Percentiles rank a stretch among this genome's conserved stretches.
Conservation (phyloP, 257 asterid species). For the Nicotiana sylvestris region DNA sequence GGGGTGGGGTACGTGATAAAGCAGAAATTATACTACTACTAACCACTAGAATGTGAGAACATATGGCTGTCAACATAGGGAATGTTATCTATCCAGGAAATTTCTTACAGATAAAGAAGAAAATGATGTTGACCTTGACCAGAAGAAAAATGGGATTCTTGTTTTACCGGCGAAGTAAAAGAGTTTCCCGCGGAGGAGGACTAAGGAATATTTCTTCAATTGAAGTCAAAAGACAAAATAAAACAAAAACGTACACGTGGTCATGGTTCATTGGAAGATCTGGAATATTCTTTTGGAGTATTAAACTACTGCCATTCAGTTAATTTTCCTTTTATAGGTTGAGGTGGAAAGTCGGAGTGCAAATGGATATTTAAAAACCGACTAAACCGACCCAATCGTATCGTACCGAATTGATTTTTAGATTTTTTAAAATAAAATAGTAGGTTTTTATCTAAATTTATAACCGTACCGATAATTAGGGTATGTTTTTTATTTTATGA, state of each 20-base stretch:
- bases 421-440: too few species aligned
- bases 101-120: neutral
- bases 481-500: too few species aligned
- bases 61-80: neutral
- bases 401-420: too few species aligned
- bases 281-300: neutral
- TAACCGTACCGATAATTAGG: too few species aligned
- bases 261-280: neutral
- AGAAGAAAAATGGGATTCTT: neutral
- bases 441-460: too few species aligned
- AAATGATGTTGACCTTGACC: neutral
- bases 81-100: neutral
- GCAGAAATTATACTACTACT: neutral
- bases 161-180: slow-evolving; percentile 4
- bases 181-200: neutral
- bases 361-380: too few species aligned
- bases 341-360: neutral
- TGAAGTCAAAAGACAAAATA: neutral
- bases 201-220: neutral
- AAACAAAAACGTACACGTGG: neutral
- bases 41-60: neutral
- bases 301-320: neutral
- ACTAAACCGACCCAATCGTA: too few species aligned
- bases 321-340: neutral
- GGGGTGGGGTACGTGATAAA: neutral